These are phyloP conservation scores for Fagopyrum tataricum DNA, from an alignment of 148 eudicot genomes.

Conservation along the genomic window DNA sequence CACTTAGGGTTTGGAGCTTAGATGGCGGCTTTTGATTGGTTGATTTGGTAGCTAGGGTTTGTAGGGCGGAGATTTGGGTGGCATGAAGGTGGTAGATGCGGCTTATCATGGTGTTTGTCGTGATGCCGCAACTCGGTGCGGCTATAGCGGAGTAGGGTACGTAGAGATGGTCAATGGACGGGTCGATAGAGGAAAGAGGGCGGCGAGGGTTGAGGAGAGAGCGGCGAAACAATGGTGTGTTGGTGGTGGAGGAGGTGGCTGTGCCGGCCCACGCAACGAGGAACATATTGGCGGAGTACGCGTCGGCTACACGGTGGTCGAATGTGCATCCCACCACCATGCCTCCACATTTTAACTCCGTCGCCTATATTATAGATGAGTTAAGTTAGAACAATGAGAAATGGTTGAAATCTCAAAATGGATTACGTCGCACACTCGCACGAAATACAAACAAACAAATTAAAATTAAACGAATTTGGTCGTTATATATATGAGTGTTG, in stretches of 20 bases:
- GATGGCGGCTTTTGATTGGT: slow-evolving; percentile 13
- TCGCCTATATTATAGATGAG: slow-evolving; percentile 29
- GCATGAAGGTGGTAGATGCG: slow-evolving; percentile 47
- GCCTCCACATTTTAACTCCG: slow-evolving; percentile 54
- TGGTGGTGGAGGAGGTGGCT: slow-evolving; percentile 28
- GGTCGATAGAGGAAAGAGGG: slow-evolving; percentile 24
- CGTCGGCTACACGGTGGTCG: slow-evolving; percentile 70
- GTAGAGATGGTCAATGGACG: slow-evolving; percentile 28
- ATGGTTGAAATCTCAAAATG: too few relatives aligned
- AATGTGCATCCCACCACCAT: slow-evolving; percentile 54
- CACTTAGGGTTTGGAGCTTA: slow-evolving; percentile 49
- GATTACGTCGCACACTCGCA: too few relatives aligned
- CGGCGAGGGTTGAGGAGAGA: slow-evolving; percentile 44
- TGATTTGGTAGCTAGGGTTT: slow-evolving; percentile 21
- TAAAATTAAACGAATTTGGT: too few relatives aligned
- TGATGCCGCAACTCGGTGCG: neutral
- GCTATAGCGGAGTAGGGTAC: slow-evolving; percentile 28
- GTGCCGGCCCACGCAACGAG: slow-evolving; percentile 70
- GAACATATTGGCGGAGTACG: slow-evolving; percentile 71
- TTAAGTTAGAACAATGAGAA: too few relatives aligned
- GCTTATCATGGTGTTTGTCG: neutral
- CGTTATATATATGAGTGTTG: too few relatives aligned
- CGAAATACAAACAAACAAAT: too few relatives aligned
- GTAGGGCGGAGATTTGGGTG: slow-evolving; percentile 30
- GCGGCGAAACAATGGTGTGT: slow-evolving; percentile 38